phyloP scores from a whole-genome alignment of 2,329 filamentous ascomycete genomes.

The Cladophialophora exuberans region DNA sequence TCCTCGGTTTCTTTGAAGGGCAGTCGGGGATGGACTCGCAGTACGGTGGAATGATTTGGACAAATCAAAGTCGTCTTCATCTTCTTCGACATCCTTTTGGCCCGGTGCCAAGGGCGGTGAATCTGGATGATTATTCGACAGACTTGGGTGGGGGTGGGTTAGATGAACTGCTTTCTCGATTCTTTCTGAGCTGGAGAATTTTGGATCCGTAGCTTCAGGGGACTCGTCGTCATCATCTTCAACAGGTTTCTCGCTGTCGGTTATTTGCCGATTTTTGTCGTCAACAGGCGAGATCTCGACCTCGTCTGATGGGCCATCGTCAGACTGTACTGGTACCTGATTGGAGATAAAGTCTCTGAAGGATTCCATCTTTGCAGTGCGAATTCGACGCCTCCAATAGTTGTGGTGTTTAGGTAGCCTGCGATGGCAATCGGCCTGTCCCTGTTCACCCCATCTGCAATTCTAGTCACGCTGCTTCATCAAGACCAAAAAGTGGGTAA shows the following conservation, averaged over 20 bases:
- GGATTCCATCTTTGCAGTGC: constrained; percentile 22
- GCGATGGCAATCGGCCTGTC: constrained; percentile 2
- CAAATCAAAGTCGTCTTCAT: constrained; percentile 49
- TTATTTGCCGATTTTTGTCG: neutral
- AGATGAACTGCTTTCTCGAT: constrained; percentile 21
- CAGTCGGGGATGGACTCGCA: constrained; percentile 40
- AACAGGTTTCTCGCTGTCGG: neutral
- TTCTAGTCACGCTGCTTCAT: neutral
- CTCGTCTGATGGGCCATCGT: constrained; percentile 38
- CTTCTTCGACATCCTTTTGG: constrained; percentile 42
- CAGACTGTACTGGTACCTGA: neutral
- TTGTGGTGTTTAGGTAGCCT: neutral
- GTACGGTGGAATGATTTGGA: constrained; percentile 51
- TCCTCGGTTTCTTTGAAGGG: constrained; percentile 43
- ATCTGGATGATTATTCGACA: constrained; percentile 39
- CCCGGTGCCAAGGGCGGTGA: constrained; percentile 38
- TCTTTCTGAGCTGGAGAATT: constrained; percentile 14
- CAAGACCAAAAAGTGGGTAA: neutral
- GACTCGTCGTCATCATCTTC: too few relatives aligned
- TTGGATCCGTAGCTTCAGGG: constrained; percentile 12
- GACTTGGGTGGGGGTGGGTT: constrained; percentile 18
- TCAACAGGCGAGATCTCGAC: neutral
- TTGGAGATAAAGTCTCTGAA: constrained; percentile 27
- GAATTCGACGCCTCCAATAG: neutral
- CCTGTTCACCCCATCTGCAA: neutral